Percentiles rank a stretch among this genome's conserved stretches.
These are phyloP conservation scores for Echium plantagineum DNA, from an alignment of 257 asterid genomes.

Conservation along the genomic window DNA sequence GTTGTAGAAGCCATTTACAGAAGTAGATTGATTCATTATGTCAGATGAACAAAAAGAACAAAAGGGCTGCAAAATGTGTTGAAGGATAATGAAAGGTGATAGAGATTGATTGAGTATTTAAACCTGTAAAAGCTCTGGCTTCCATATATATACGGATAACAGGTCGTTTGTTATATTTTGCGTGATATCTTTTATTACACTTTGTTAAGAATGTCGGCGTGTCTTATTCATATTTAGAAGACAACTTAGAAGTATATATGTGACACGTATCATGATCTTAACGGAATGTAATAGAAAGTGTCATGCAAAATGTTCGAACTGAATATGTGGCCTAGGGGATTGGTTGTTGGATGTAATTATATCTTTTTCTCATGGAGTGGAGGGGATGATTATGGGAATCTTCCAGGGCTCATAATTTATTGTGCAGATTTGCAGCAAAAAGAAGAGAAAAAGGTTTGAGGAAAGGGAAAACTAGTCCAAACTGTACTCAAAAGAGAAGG, in stretches of 20 bases:
- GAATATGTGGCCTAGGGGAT: slow-evolving; percentile 22
- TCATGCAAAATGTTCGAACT: not conserved
- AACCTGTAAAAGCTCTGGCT: too few relatives aligned
- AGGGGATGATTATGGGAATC: slow-evolving; percentile 64
- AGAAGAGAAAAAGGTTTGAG: slow-evolving; percentile 12
- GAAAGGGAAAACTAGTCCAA: slow-evolving; percentile 4
- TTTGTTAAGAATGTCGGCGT: too few relatives aligned
- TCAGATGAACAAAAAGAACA: slow-evolving; percentile 28
- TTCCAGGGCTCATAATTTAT: slow-evolving; percentile 34
- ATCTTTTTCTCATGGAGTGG: slow-evolving; percentile 50
- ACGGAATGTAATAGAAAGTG: too few relatives aligned
- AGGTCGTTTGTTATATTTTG: too few relatives aligned
- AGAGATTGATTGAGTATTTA: slow-evolving; percentile 19
- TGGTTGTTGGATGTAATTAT: slow-evolving; percentile 69
- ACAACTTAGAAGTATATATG: too few relatives aligned
- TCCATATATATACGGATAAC: too few relatives aligned
- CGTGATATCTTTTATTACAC: too few relatives aligned
- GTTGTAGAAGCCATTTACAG: slow-evolving; percentile 48
- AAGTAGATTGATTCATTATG: slow-evolving; percentile 12
- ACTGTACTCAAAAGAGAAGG: slow-evolving; percentile 5
- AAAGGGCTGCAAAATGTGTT: not conserved
- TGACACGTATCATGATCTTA: too few relatives aligned
- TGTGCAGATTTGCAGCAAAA: slow-evolving; percentile 12
- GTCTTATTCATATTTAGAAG: too few relatives aligned
- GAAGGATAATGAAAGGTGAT: slow-evolving; percentile 12